Base-by-base conservation (phyloP, 2,329 filamentous ascomycete species). In the Calcarisporium arbuscula region DNA sequence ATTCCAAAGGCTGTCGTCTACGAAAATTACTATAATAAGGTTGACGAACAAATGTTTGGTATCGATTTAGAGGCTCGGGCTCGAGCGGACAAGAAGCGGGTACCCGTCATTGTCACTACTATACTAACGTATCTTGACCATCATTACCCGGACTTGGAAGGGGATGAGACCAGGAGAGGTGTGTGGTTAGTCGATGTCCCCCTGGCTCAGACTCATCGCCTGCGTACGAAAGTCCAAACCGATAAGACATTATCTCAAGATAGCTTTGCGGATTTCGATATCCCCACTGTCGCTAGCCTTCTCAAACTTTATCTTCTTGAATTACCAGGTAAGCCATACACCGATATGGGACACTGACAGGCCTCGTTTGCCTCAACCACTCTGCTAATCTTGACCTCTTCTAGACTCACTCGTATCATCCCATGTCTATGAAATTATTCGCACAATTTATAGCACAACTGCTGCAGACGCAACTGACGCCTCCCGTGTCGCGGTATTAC, bases 1-100 rank as follows among this genome's bases (percentile, higher is more conserved):
- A 77, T 87, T 33, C 92, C 92, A 8, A 89, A 78, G 51, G 90
- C 96, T 19, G 80, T 88, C 30, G 83, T 87, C 4, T 98, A 98
- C 61, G 92, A 98, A 64, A 98, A 96, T 60, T 98, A 98, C 65
- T 98, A 98, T 68, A 95, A 95, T 61, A 88, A 85, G 46, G 88
- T 95, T 17, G 92, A 95, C 57, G 89, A 95, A 55, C 89, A 96
- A 71, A 95, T 87, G 1, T 98, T 96, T 56, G 92, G 94, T 46
- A 88, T 98, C 36, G 94, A 98, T 54, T 77, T 98, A n/a, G 92
- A 98, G 63, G 88, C 90, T 23, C 75, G 92, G 47, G 92, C 92
- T 29, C 75, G 90, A 46, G 89, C 87, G 33, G 92, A 98, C 60
- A 83, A 89, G 60, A 98, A 98, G 65, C 84, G 92, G 32, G 92